Conservation (phyloP, 257 asterid species). For the Voacanga thouarsii region DNA sequence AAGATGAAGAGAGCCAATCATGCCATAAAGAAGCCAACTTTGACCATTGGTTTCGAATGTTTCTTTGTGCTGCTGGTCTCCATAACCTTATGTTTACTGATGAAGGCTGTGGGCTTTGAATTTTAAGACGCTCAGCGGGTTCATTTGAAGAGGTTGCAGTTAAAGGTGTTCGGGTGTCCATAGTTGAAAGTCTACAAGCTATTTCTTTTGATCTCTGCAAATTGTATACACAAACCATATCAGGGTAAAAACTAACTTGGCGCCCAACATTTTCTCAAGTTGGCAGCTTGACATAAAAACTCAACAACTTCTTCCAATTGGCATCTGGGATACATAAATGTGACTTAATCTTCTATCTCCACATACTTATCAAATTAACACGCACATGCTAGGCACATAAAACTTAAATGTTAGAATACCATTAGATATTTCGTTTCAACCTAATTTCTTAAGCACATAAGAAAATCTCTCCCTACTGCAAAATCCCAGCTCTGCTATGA, state of each 20-base stretch:
- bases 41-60: constrained; percentile 85
- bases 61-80: constrained; percentile 86
- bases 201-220: not conserved
- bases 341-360: not conserved
- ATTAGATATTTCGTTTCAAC: not conserved
- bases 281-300: not conserved
- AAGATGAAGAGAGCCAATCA: constrained; percentile 62
- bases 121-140: not conserved
- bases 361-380: not conserved
- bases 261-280: not conserved
- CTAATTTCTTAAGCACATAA: not conserved
- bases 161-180: not conserved
- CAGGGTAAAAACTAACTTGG: not conserved
- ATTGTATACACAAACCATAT: not conserved
- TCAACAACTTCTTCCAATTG: not conserved
- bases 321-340: not conserved
- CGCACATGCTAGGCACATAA: not conserved
- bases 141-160: not conserved
- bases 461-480: not conserved
- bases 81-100: constrained; percentile 51
- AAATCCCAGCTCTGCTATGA: not conserved
- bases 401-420: not conserved
- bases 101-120: constrained; percentile 20
- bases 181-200: not conserved
- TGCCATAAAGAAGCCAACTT: constrained; percentile 53